Base-by-base conservation (phyloP, 192 early-diverging fungal genomes). In the Dimargaris cristalligena region DNA sequence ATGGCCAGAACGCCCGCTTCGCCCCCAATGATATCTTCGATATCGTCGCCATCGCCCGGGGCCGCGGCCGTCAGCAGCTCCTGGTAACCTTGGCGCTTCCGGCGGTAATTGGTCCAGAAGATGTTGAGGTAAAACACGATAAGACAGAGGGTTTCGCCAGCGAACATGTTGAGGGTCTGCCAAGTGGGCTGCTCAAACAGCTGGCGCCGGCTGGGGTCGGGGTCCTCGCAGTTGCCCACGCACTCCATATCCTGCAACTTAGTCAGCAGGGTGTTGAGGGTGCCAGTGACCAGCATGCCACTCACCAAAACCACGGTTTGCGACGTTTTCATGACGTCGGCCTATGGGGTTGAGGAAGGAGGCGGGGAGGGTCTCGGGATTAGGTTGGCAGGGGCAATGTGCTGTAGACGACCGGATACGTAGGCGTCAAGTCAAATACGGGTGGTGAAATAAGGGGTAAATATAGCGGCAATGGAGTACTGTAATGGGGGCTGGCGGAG, bases 161-260 rank as follows among this genome's bases (percentile, higher is more conserved):
- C 67, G 68, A 95, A 98, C 94, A 98, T 98, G 60, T 88, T 92
- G 52, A 98, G 74, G 26, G 94, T 96, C 78, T 95, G 92, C 86
- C 87, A 92, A n/a, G 94, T 74, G 16, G 94, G 94, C 71, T 98
- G 94, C 68, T 98, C 92, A 79, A 91, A 98, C 48, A 83, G 75
- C 48, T 82, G 65, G 44, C 75, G 73, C 22, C 84, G 78, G 14
- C 63, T 63, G 2, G 77, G 74, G 59, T 92, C 82, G 16, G 82
- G 77, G 67, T 78, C 80, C 48, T 88, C 77, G 63, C 94, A 97
- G 76, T 94, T 87, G 9, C 70, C 74, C 31, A 98, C 84, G 68
- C 94, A 98, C 56, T 86, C 80, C 73, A 84, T 85, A 67, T 96
- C 92, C 73, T 98, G 94, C 28, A 79, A 72, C 71, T 90, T 88